Base-by-base conservation (phyloP, 805 yeast species). In the Candida schatavii region DNA sequence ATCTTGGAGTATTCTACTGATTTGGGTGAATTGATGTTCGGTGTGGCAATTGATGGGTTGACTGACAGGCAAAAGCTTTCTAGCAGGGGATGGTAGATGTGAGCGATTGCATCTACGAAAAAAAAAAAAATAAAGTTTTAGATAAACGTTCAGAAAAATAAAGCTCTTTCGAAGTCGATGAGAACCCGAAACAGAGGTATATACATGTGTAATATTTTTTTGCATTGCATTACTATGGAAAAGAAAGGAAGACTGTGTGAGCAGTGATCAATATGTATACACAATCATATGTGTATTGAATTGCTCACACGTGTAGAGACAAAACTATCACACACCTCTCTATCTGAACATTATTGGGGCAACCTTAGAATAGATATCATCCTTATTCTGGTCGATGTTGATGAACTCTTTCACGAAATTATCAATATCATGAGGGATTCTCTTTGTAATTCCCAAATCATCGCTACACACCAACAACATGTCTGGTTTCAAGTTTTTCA, bases 21-120 rank as follows among this genome's bases (percentile, higher is more conserved):
- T 51, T 71, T 85, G 48, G 93, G 93, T 37, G 81, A 82, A 48
- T 75, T 82, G 59, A 85, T 85, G 91, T 79, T 80, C 45, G 93
- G 93, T 42, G 72, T 78, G 36, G 75, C 80, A 43, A 79, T 81
- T 43, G 75, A 73, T 42, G 64, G 75, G 30, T 70, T 81, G 51
- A 63, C 56, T 41, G 66, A 67, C 31, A 57, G 60, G 14, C 78
- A 77, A 48, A 73, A 68, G 40, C 59, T 78, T 43, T 72, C 81
- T 3, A 61, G 68, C 26, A 70, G 77, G 48, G 82, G 81, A 3
- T 77, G 81, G 81, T 77, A 60, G 56, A n/a, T n/a, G n/a, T n/a
- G n/a, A n/a, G n/a, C n/a, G n/a, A n/a, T n/a, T n/a, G n/a, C n/a
- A n/a, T n/a, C n/a, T n/a, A n/a, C n/a, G n/a, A n/a, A n/a, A n/a